These are phyloP conservation scores for Metschnikowia borealis DNA, from an alignment of 805 yeast species.

Conservation along the genomic window DNA sequence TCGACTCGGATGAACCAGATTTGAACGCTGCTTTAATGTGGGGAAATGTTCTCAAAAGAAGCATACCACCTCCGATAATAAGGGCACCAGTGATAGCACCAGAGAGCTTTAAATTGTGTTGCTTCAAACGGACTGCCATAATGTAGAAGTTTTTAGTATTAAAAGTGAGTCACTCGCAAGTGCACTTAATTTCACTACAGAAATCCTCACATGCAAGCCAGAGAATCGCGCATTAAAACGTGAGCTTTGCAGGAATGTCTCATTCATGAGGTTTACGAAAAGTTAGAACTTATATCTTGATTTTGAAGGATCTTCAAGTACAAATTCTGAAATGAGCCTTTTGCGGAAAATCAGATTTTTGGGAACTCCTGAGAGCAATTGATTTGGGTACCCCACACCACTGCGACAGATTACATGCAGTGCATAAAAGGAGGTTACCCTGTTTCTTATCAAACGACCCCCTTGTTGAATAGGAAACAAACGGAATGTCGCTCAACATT, in stretches of 20 bases:
- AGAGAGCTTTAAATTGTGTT: constrained; percentile 16
- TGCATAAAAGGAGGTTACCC: neutral
- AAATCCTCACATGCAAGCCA: constrained; percentile 3
- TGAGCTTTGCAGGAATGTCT: neutral
- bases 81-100: constrained; percentile 39
- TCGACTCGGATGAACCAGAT: constrained; percentile 16
- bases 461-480: neutral
- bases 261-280: neutral
- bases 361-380: neutral
- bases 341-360: neutral
- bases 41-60: constrained; percentile 48
- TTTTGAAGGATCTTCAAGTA: neutral
- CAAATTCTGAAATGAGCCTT: neutral
- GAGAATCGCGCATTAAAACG: neutral
- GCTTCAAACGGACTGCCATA: constrained; percentile 24
- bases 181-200: neutral
- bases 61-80: constrained; percentile 38
- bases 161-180: neutral
- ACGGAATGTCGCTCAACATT: neutral
- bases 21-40: constrained; percentile 35
- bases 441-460: neutral
- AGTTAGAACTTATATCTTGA: neutral
- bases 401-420: constrained; percentile 1
- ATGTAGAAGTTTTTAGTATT: neutral
- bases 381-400: neutral